A percentile compares a stretch with the other conserved stretches of the same genome.
Conservation (phyloP, 2,329 filamentous ascomycete species). For the Hawksworthiomyces lignivorus region DNA sequence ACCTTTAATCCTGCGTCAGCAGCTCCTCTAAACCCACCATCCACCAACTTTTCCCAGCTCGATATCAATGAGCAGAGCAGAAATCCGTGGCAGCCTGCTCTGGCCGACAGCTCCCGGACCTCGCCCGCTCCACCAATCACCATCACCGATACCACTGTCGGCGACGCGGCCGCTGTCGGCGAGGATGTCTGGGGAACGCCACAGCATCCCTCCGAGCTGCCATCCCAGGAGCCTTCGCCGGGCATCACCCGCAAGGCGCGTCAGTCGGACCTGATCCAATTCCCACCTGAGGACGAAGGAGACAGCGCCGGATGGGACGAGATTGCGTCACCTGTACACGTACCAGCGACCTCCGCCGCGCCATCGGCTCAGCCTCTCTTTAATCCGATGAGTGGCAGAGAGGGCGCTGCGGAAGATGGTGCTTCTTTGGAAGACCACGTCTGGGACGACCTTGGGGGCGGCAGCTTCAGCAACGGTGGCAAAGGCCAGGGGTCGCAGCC, state of each 20-base stretch:
- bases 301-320: slow-evolving; percentile 36
- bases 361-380: slow-evolving; percentile 15
- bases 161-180: slow-evolving; percentile 23
- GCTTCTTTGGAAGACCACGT: slow-evolving; percentile 36
- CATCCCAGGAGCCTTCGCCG: slow-evolving; percentile 4
- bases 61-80: slow-evolving; percentile 33
- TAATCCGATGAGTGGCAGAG: neutral
- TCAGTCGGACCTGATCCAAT: slow-evolving; percentile 11
- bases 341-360: slow-evolving; percentile 15
- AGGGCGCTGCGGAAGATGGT: slow-evolving; percentile 7
- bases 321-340: slow-evolving; percentile 20
- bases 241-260: slow-evolving; percentile 23
- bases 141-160: slow-evolving; percentile 7
- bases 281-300: slow-evolving; percentile 29
- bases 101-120: slow-evolving; percentile 22
- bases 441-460: slow-evolving; percentile 40
- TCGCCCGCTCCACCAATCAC: slow-evolving; percentile 16
- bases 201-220: slow-evolving; percentile 21
- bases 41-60: slow-evolving; percentile 34
- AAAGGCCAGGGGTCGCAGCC: slow-evolving; percentile 14
- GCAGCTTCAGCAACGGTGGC: neutral
- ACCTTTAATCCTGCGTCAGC: slow-evolving; percentile 7
- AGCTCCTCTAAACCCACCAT: slow-evolving; percentile 20
- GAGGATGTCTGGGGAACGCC: slow-evolving; percentile 30
- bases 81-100: slow-evolving; percentile 38